Percentiles rank a stretch among this genome's conserved stretches.
phyloP scores from a whole-genome alignment of 2,329 filamentous ascomycete genomes.

The Colletotrichum graminicola region DNA sequence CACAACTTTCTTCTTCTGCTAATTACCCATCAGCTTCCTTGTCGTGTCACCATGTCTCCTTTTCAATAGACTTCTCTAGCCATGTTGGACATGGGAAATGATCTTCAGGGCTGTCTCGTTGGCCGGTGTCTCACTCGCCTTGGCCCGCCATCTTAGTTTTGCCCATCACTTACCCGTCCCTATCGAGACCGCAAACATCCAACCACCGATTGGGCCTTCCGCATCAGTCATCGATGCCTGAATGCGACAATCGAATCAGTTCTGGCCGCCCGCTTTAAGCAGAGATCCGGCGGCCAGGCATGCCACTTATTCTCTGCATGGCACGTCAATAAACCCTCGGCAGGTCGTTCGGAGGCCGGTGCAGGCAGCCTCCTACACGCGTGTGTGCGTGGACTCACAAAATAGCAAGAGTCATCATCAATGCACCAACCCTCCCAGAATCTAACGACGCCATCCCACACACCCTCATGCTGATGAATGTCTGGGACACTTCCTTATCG shows the following conservation, averaged over 20 bases:
- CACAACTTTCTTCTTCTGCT: slow-evolving; percentile 1
- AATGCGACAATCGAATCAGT: slow-evolving; percentile 16
- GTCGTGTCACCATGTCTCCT: neutral
- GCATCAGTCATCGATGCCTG: slow-evolving; percentile 12
- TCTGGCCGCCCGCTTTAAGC: neutral
- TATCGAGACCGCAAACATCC: slow-evolving; percentile 20
- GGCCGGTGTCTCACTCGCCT: slow-evolving; percentile 8
- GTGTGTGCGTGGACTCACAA: neutral
- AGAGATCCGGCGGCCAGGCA: slow-evolving; percentile 5
- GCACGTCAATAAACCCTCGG: neutral
- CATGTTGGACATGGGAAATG: slow-evolving; percentile 23
- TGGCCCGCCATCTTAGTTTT: slow-evolving; percentile 32
- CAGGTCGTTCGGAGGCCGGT: slow-evolving; percentile 18
- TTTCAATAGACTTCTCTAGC: slow-evolving; percentile 9
- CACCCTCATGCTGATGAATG: slow-evolving; percentile 23
- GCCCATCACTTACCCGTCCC: slow-evolving; percentile 26
- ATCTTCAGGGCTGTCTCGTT: slow-evolving; percentile 27
- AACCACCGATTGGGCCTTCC: slow-evolving; percentile 22
- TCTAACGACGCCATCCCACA: slow-evolving; percentile 34
- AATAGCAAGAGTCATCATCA: slow-evolving; percentile 30
- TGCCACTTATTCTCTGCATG: slow-evolving; percentile 12
- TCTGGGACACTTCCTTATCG: slow-evolving; percentile 39
- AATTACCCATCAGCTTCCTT: neutral
- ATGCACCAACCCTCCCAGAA: slow-evolving; percentile 31
- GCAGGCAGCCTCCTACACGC: neutral